Percentiles rank a stretch among this genome's conserved stretches.
These are phyloP conservation scores for Theobroma grandiflorum DNA, from an alignment of 441 rosid species.

Conservation along the genomic window DNA sequence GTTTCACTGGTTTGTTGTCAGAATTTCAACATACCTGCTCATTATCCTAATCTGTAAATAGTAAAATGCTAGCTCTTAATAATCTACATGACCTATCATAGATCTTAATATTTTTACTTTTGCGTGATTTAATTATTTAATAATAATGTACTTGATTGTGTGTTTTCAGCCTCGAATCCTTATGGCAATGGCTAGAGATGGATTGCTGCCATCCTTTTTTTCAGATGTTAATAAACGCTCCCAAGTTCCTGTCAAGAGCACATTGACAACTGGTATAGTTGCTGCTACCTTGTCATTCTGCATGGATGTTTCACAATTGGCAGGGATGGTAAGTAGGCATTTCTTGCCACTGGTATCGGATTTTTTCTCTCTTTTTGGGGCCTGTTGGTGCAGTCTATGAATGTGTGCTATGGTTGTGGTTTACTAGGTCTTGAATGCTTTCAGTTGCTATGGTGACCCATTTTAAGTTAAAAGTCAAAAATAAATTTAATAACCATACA, in stretches of 20 bases:
- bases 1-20: constrained; percentile 16
- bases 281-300: constrained; percentile 64
- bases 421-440: constrained; percentile 7
- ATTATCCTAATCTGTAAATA: not conserved
- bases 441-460: not conserved
- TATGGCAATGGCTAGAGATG: constrained; percentile 93
- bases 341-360: not conserved
- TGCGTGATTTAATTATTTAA: not conserved
- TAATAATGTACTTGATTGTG: constrained; percentile 3
- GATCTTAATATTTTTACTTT: not conserved
- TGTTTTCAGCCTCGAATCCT: constrained; percentile 73
- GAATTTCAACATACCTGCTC: not conserved
- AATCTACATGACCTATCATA: constrained; percentile 5
- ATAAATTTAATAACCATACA: not conserved
- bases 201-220: constrained; percentile 79
- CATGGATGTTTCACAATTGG: constrained; percentile 80
- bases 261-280: constrained; percentile 62
- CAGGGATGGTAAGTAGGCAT: constrained; percentile 68
- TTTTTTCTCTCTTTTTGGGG: not conserved
- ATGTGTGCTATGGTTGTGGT: not conserved
- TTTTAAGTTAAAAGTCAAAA: not conserved
- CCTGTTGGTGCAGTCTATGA: not conserved
- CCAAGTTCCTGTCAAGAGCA: constrained; percentile 79
- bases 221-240: constrained; percentile 65
- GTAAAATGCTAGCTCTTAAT: not conserved